A percentile compares a stretch with the other conserved stretches of the same genome.
Conservation (phyloP, 768 basidiomycete genomes). For the Boletus rubescentipes region DNA sequence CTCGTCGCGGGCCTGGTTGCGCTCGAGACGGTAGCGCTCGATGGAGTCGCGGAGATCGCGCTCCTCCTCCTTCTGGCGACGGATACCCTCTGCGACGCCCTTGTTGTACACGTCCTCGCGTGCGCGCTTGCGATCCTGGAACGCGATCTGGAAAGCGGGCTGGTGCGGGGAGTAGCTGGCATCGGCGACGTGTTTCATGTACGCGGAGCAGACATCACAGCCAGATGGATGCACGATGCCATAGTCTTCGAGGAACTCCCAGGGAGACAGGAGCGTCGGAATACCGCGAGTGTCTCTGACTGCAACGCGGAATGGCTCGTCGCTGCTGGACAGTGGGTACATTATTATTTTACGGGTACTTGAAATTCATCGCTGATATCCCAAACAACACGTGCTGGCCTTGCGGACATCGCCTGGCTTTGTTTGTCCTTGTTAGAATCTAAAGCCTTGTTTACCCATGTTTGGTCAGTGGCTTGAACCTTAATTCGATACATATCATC, state of each 20-base stretch:
- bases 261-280: conserved; percentile 35
- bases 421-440: conserved; percentile 29
- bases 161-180: conserved; percentile 38
- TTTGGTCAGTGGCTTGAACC: conserved; percentile 35
- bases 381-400: conserved; percentile 28
- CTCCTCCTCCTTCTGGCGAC: conserved; percentile 41
- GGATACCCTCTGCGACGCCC: conserved; percentile 39
- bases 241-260: conserved; percentile 41
- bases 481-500: conserved; percentile 13
- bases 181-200: conserved; percentile 42
- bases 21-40: conserved; percentile 37
- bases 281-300: conserved; percentile 33
- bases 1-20: conserved; percentile 36
- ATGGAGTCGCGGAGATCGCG: conserved; percentile 33
- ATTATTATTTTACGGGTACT: conserved; percentile 14
- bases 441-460: conserved; percentile 12
- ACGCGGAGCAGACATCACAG: conserved; percentile 38
- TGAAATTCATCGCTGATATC: conserved; percentile 28
- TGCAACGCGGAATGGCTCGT: conserved; percentile 31
- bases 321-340: conserved; percentile 33
- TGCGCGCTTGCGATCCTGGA: conserved; percentile 38
- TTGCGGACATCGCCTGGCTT: conserved; percentile 29
- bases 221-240: conserved; percentile 41
- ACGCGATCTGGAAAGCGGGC: conserved; percentile 40
- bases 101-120: conserved; percentile 40